These are phyloP conservation scores for Onygena corvina DNA, from an alignment of 2,329 filamentous ascomycete species.

Conservation along the genomic window DNA sequence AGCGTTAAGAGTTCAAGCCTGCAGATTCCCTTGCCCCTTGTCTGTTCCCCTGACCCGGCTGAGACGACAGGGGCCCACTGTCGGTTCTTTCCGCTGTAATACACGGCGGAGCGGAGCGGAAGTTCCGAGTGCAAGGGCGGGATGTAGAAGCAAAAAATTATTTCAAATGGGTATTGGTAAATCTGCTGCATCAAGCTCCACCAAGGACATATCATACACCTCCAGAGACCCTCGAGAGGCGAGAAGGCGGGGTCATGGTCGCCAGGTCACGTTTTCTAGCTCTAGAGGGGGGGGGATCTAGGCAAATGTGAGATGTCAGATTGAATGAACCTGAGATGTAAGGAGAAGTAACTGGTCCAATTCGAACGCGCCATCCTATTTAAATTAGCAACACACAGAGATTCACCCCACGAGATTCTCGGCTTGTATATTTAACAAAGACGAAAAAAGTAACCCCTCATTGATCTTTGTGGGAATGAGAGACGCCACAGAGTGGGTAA, in stretches of 20 bases:
- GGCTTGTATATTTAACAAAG: no score
- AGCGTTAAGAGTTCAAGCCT: not conserved
- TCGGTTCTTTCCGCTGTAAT: not conserved
- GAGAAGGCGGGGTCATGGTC: not conserved
- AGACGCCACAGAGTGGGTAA: not conserved
- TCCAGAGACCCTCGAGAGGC: not conserved
- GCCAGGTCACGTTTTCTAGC: no score
- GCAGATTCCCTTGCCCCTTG: conserved; percentile 6
- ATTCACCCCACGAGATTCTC: no score
- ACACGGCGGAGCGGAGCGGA: conserved; percentile 1
- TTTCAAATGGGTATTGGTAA: no score
- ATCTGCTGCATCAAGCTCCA: not conserved
- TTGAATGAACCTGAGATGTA: not conserved
- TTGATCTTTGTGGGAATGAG: no score
- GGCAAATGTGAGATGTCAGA: conserved; percentile 4
- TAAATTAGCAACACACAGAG: not conserved
- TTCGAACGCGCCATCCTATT: not conserved
- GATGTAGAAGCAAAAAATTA: no score
- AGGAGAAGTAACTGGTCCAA: not conserved
- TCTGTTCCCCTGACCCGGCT: not conserved
- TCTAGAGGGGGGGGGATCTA: no score
- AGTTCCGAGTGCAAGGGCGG: not conserved
- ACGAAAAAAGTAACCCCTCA: no score
- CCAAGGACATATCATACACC: not conserved
- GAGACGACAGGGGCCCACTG: not conserved